Conservation (phyloP, 805 yeast genomes). For the Candida succiphila region DNA sequence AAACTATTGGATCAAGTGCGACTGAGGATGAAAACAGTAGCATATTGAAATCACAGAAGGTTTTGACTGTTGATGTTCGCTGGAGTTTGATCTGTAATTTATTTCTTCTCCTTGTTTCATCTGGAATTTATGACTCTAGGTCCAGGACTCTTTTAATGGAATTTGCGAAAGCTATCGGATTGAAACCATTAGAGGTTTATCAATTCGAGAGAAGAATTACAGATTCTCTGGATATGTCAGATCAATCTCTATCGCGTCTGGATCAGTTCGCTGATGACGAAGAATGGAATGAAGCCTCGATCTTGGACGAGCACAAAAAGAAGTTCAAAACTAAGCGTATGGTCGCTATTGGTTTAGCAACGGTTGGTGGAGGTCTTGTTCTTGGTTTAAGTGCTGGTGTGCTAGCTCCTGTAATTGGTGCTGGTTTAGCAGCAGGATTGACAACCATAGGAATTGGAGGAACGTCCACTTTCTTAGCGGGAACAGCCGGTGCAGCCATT, state of each 20-base stretch:
- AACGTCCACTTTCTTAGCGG: constrained; percentile 87
- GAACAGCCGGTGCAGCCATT: constrained; percentile 92
- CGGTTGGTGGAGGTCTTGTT: constrained; percentile 91
- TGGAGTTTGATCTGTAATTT: constrained; percentile 95
- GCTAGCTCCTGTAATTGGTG: constrained; percentile 96
- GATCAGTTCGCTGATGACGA: constrained; percentile 26
- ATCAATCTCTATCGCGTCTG: constrained; percentile 31
- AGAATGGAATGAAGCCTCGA: constrained; percentile 61
- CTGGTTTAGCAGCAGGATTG: constrained; percentile 95
- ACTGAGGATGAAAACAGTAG: constrained; percentile 5
- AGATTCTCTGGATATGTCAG: constrained; percentile 75
- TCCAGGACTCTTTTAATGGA: constrained; percentile 69
- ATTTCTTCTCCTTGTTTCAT: constrained; percentile 68
- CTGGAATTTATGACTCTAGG: constrained; percentile 82
- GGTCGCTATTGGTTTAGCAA: constrained; percentile 88
- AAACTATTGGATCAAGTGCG: constrained; percentile 6
- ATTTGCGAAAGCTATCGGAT: constrained; percentile 55
- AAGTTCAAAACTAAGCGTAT: constrained; percentile 55
- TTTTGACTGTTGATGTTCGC: constrained; percentile 60
- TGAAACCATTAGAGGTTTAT: constrained; percentile 56
- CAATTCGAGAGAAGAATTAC: constrained; percentile 90
- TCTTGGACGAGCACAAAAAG: constrained; percentile 64
- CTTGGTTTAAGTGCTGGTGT: constrained; percentile 93
- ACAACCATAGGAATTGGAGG: constrained; percentile 93
- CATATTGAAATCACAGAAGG: constrained; percentile 11